Conservation (phyloP, 306 rosid genomes). For the Vachellia collinsii region DNA sequence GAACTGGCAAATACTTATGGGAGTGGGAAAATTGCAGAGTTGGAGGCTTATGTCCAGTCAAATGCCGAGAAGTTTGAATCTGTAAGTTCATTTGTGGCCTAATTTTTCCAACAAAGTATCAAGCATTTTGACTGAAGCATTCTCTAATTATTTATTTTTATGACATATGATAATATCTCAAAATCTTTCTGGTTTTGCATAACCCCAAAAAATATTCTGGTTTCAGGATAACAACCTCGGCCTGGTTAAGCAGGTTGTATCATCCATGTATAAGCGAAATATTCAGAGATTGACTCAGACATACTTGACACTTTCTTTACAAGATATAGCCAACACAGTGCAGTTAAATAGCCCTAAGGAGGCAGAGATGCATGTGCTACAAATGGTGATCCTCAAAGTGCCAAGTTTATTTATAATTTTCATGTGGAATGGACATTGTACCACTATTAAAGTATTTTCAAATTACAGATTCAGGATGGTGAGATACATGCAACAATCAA, state of each 20-base stretch:
- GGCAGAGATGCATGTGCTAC: slow-evolving; percentile 93
- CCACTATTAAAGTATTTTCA: slow-evolving; percentile 19
- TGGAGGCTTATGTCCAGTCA: slow-evolving; percentile 41
- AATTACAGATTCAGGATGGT: slow-evolving; percentile 76
- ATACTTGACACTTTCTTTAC: slow-evolving; percentile 87
- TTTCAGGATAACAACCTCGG: slow-evolving; percentile 83
- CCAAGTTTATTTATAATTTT: slow-evolving; percentile 1
- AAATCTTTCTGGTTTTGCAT: slow-evolving; percentile 16
- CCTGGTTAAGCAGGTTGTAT: slow-evolving; percentile 74
- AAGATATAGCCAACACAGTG: slow-evolving; percentile 81
- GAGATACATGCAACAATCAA: slow-evolving; percentile 82
- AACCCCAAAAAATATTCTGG: background rate
- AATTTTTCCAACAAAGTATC: slow-evolving; percentile 20
- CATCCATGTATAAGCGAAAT: slow-evolving; percentile 78
- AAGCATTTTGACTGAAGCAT: slow-evolving; percentile 16
- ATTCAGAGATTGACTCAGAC: slow-evolving; percentile 90
- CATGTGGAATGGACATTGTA: slow-evolving; percentile 4
- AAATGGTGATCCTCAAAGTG: slow-evolving; percentile 60
- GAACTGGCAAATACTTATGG: slow-evolving; percentile 65
- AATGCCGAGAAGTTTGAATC: slow-evolving; percentile 35
- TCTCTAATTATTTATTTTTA: background rate
- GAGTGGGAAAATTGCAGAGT: slow-evolving; percentile 36
- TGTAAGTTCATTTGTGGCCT: slow-evolving; percentile 31
- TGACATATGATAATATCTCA: background rate
- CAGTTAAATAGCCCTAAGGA: slow-evolving; percentile 76